Base-by-base conservation (phyloP, 768 basidiomycete species). In the Solioccasus polychromus region DNA sequence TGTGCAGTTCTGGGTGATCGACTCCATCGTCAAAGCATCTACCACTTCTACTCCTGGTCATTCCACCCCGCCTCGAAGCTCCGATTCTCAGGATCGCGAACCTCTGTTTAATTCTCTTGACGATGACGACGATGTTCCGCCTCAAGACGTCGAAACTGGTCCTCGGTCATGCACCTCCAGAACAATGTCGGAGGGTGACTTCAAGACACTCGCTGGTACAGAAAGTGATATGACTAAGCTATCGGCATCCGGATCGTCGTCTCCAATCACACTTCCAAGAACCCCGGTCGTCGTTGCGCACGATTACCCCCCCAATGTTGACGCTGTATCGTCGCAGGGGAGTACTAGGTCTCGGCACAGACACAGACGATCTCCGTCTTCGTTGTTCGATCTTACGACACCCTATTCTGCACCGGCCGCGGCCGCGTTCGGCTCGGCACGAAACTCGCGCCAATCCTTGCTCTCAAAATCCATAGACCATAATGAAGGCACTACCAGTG, bases 1-100 rank as follows among this genome's bases (percentile, higher is more conserved):
- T 29, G 55, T 91, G 10, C 95, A 98, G 62, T 97, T 97, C 75
- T 93, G 93, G 83, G 71, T 96, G 40, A 93, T 96, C 47, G 92
- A 96, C 68, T 87, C 88, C 0, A 92, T 93, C 42, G 88, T 93
- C 60, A 93, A 93, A 68, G 84, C 83, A 2, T 80, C 80, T 8
- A 59, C 64, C 28, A 53, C 59, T 23, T 52, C 68, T 8, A 57
- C 74, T 4, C 59, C 69, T 19, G 61, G 77, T 18, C 76, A 71
- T 18, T 38, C 73, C 1, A 68, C 72, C 45, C 58, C 68, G 1
- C 62, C 73, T 5, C 63, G 67, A 15, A 60, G 68, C 28, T 64
- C 69, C 1, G 68, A 76, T 26, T 51, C 61, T 18, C 62, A 63
- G 2, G 82, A 80, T 50, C 70, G 69, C 41, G 79, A 86, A 59